These are phyloP conservation scores for Paecilomyces dactylethromorphus DNA, from an alignment of 2,329 filamentous ascomycete genomes.

Conservation along the genomic window DNA sequence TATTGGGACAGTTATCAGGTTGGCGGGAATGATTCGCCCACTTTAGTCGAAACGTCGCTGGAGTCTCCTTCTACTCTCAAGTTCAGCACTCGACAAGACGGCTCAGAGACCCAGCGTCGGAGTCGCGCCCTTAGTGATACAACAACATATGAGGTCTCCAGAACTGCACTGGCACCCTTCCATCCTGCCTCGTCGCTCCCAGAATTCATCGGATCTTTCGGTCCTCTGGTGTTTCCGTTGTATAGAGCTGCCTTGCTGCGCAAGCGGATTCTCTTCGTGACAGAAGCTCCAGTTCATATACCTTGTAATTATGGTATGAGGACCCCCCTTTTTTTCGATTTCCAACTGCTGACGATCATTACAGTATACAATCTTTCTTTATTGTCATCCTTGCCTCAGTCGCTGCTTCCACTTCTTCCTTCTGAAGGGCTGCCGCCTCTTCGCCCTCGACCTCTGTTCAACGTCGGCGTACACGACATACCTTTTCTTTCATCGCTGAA, in stretches of 20 bases:
- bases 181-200: constrained; percentile 84
- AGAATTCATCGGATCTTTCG: constrained; percentile 72
- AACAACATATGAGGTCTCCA: constrained; percentile 32
- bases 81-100: constrained; percentile 47
- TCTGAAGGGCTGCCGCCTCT: constrained; percentile 53
- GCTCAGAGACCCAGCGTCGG: constrained; percentile 21
- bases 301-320: constrained; percentile 79
- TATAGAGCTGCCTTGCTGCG: constrained; percentile 79
- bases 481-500: constrained; percentile 65
- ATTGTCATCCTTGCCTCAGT: constrained; percentile 76
- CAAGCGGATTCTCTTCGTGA: constrained; percentile 81
- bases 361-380: constrained; percentile 91
- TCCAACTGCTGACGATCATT: constrained; percentile 14
- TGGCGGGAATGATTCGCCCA: constrained; percentile 29
- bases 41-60: constrained; percentile 42
- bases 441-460: constrained; percentile 77
- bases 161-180: constrained; percentile 62
- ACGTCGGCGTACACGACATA: constrained; percentile 89
- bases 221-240: constrained; percentile 85
- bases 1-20: constrained; percentile 63
- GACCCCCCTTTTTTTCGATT: neutral
- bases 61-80: constrained; percentile 46
- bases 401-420: constrained; percentile 64
- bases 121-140: constrained; percentile 37
- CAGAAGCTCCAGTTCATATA: constrained; percentile 75